Conservation (phyloP, 345 rosid species). For the Arabidopsis thaliana region TAIR10.1 NC_003070.9:18416001-18416500, state of each 20-base stretch:
- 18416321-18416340: conserved; percentile 11
- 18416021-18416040: neutral
- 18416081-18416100: neutral
- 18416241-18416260: conserved; percentile 13
- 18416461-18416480: conserved; percentile 21
- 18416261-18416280: neutral
- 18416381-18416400: conserved; percentile 44
- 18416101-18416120: neutral
- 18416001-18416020: neutral
- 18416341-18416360: conserved; percentile 18
- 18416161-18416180: neutral
- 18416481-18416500: conserved; percentile 13
- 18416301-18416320: neutral
- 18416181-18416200: neutral
- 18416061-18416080: neutral
- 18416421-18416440: conserved; percentile 43
- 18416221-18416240: too few relatives aligned
- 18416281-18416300: neutral
- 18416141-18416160: too few relatives aligned
- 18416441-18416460: conserved; percentile 34
- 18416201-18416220: neutral
- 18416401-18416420: neutral
- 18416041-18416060: neutral
- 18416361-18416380: conserved; percentile 11
- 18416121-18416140: neutral